phyloP scores from a whole-genome alignment of 202 grass and related monocot genomes.

The Thinopyrum obtusiflorum region DNA sequence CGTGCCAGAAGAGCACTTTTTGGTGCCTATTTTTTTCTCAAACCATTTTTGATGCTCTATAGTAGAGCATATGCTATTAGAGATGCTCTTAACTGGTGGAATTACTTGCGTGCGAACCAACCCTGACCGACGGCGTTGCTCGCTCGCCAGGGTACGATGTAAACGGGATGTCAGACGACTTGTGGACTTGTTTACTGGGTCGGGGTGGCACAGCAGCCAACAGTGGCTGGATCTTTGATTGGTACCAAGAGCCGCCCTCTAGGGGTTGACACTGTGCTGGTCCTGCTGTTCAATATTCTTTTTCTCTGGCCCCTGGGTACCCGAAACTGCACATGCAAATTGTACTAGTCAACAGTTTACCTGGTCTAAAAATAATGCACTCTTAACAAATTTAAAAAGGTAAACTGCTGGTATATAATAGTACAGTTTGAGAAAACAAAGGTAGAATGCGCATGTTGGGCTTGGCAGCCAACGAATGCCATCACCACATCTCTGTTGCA shows the following conservation, averaged over 20 bases:
- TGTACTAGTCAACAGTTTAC: not conserved
- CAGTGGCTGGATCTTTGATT: not conserved
- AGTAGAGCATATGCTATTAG: no score
- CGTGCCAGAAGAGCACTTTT: no score
- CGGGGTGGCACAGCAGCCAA: not conserved
- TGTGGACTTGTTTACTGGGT: slow-evolving; percentile 1
- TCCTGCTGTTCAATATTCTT: not conserved
- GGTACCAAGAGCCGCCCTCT: not conserved
- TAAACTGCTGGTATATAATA: no score
- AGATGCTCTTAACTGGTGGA: no score
- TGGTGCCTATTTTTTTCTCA: no score
- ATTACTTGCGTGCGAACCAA: not conserved
- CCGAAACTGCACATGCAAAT: not conserved
- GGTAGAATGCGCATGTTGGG: not conserved
- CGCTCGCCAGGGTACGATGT: not conserved
- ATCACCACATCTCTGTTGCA: not conserved
- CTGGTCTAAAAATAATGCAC: no score
- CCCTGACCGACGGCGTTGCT: not conserved
- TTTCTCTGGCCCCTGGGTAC: not conserved
- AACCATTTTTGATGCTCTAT: no score
- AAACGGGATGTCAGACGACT: not conserved
- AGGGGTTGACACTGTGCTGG: slow-evolving; percentile 2
- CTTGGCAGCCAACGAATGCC: not conserved
- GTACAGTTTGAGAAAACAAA: no score
- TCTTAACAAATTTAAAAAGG: no score